Evolutionary conservation across 345 rosid species (phyloP).

Genomic region (Syzygium oleosum): DNA sequence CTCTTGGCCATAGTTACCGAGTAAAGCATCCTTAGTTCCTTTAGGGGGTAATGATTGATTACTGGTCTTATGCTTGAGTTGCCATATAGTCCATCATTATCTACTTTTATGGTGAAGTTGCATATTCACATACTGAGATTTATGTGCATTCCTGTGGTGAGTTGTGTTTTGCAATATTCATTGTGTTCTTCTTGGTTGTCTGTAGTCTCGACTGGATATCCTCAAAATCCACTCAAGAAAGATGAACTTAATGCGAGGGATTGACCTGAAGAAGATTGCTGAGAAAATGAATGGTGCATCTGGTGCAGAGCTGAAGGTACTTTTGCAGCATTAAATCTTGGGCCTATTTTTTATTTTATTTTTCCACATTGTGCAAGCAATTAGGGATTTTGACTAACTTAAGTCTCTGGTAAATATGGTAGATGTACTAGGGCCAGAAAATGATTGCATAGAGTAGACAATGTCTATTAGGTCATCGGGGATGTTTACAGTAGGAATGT

Average conservation of each 20-base stretch:
- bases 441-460: background rate
- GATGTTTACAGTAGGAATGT: background rate
- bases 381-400: background rate
- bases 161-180: background rate
- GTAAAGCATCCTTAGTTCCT: background rate
- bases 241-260: constrained; percentile 98
- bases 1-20: background rate
- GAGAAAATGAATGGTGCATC: constrained; percentile 99
- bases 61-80: background rate
- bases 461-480: background rate
- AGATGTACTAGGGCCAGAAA: background rate
- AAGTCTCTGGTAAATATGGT: background rate
- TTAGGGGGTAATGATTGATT: background rate
- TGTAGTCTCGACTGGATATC: constrained; percentile 92
- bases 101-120: background rate
- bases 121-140: background rate
- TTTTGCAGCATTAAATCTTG: background rate
- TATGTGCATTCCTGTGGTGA: background rate
- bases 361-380: background rate
- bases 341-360: background rate
- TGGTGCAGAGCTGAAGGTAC: constrained; percentile 98
- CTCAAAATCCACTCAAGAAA: constrained; percentile 93
- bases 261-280: constrained; percentile 95
- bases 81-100: background rate
- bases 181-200: background rate